Evolutionary conservation across 2,329 filamentous ascomycete species (phyloP).

Genomic region (Ophiocordyceps camponoti-saundersi): DNA sequence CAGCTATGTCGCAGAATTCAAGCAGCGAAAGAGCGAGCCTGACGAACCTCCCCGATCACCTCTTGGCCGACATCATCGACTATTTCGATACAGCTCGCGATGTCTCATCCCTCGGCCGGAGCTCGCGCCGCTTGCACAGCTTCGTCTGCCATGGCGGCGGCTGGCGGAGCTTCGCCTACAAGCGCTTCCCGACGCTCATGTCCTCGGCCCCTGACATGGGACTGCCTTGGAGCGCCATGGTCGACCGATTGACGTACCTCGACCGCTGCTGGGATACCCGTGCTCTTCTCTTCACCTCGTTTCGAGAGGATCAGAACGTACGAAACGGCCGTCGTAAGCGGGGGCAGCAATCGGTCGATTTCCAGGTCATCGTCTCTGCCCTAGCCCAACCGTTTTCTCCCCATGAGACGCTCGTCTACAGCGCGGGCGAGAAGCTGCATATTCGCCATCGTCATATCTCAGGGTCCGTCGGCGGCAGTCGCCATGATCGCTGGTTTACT

Average conservation of each 20-base stretch:
- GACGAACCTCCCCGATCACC: slow-evolving; percentile 25
- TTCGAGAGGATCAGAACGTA: slow-evolving; percentile 7
- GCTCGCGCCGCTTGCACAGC: slow-evolving; percentile 20
- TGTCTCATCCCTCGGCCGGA: slow-evolving; percentile 21
- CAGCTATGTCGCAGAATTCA: not conserved
- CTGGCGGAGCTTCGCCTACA: slow-evolving; percentile 32
- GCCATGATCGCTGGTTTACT: slow-evolving; percentile 16
- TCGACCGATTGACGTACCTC: slow-evolving; percentile 30
- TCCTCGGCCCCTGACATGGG: slow-evolving; percentile 7
- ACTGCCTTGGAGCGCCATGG: slow-evolving; percentile 20
- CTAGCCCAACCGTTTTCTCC: slow-evolving; percentile 15
- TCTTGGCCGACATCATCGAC: slow-evolving; percentile 29
- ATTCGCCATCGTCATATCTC: slow-evolving; percentile 17
- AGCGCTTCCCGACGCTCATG: slow-evolving; percentile 24
- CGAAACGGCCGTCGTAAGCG: slow-evolving; percentile 2
- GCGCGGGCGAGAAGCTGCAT: slow-evolving; percentile 33
- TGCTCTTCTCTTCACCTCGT: slow-evolving; percentile 18
- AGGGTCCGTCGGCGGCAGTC: slow-evolving; percentile 8
- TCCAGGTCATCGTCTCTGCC: slow-evolving; percentile 31
- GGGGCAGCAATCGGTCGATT: slow-evolving; percentile 18
- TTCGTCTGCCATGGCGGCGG: slow-evolving; percentile 23
- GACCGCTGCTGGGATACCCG: slow-evolving; percentile 36
- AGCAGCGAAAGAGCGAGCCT: slow-evolving; percentile 14
- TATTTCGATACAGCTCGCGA: slow-evolving; percentile 31
- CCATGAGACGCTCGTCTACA: slow-evolving; percentile 31